phyloP scores from a whole-genome alignment of 2,329 filamentous ascomycete species.

The Dothistroma pini region DNA sequence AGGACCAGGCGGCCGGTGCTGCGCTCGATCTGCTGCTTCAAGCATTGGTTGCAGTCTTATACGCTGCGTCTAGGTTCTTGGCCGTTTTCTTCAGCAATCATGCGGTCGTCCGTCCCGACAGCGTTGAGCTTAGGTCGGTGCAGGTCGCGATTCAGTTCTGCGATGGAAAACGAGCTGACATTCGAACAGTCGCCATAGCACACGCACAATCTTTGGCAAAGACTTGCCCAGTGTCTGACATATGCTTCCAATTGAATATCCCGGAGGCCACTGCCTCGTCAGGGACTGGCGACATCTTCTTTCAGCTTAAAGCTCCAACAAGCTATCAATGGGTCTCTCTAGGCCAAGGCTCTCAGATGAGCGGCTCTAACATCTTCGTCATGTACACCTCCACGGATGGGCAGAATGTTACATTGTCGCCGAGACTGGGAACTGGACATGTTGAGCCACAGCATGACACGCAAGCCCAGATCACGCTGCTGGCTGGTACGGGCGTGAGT shows the following conservation, averaged over 20 bases:
- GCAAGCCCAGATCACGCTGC: slow-evolving; percentile 44
- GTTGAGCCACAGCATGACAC: slow-evolving; percentile 42
- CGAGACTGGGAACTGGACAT: slow-evolving; percentile 47
- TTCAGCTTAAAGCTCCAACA: slow-evolving; percentile 54
- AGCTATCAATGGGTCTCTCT: slow-evolving; percentile 54
- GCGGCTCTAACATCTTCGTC: slow-evolving; percentile 56
- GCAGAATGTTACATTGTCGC: slow-evolving; percentile 56
- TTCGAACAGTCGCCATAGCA: slow-evolving; percentile 16
- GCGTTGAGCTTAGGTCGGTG: slow-evolving; percentile 12
- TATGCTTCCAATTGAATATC: slow-evolving; percentile 54
- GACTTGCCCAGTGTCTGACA: slow-evolving; percentile 26
- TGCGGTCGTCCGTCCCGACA: slow-evolving; percentile 9
- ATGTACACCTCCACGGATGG: slow-evolving; percentile 53
- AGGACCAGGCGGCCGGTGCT: no score
- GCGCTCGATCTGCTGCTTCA: not conserved
- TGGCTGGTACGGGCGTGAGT: slow-evolving; percentile 53
- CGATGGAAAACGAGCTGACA: not conserved
- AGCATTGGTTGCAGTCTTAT: not conserved
- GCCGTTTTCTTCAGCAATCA: not conserved
- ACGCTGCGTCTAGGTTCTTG: not conserved
- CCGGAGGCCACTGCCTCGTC: slow-evolving; percentile 50
- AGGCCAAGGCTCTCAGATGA: slow-evolving; percentile 55
- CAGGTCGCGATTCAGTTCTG: not conserved
- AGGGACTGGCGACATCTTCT: slow-evolving; percentile 54
- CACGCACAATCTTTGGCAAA: slow-evolving; percentile 23